These are phyloP conservation scores for Viola pubescens DNA, from an alignment of 441 rosid species.

Conservation along the genomic window DNA sequence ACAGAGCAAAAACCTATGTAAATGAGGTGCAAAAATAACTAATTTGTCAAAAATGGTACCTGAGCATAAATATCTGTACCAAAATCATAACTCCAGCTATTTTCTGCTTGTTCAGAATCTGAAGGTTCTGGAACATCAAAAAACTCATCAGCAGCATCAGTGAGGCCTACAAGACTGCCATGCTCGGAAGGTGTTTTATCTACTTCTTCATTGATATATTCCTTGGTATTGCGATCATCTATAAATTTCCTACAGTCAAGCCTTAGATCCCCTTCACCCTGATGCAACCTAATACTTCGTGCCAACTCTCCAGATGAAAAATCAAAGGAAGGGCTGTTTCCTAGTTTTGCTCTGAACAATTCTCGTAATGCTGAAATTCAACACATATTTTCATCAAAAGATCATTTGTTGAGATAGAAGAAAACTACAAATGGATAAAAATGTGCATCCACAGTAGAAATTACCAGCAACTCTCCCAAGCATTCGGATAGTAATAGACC, in stretches of 20 bases:
- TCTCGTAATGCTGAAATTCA: conserved; percentile 67
- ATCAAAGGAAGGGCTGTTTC: conserved; percentile 41
- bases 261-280: conserved; percentile 27
- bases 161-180: conserved; percentile 74
- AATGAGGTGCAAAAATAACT: conserved; percentile 3
- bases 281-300: conserved; percentile 37
- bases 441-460: conserved; percentile 13
- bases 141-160: conserved; percentile 82
- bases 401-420: neutral
- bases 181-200: conserved; percentile 66
- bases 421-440: conserved; percentile 11
- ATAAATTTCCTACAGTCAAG: conserved; percentile 28
- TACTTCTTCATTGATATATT: conserved; percentile 41
- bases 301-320: conserved; percentile 69
- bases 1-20: conserved; percentile 7
- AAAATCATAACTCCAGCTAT: conserved; percentile 67
- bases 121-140: conserved; percentile 88
- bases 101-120: conserved; percentile 52
- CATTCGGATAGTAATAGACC: conserved; percentile 78
- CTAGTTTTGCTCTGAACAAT: conserved; percentile 65
- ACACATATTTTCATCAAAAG: neutral
- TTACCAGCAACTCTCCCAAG: conserved; percentile 90
- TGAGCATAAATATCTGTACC: conserved; percentile 51
- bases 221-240: conserved; percentile 37
- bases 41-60: conserved; percentile 33